phyloP scores from a whole-genome alignment of 2,329 filamentous ascomycete species.

The Aspergillus jensenii region DNA sequence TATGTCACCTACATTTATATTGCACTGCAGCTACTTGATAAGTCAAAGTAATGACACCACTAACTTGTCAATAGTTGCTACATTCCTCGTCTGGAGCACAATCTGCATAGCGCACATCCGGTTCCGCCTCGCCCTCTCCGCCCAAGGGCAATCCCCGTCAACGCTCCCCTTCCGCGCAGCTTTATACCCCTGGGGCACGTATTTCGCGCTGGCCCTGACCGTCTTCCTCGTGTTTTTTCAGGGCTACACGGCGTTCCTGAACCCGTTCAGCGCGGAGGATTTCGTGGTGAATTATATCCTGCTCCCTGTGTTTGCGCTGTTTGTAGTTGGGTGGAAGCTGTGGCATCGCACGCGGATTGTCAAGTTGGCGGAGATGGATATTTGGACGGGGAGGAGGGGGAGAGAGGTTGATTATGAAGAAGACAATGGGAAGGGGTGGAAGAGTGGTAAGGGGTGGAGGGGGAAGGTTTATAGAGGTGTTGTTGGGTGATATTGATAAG shows the following conservation, averaged over 20 bases:
- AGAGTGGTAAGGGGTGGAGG: constrained; percentile 7
- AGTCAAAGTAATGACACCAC: too few relatives aligned
- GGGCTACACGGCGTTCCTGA: constrained; percentile 54
- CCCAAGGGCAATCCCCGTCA: constrained; percentile 36
- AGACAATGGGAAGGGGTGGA: background rate
- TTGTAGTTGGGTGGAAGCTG: constrained; percentile 50
- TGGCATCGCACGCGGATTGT: constrained; percentile 39
- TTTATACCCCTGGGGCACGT: constrained; percentile 54
- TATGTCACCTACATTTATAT: constrained; percentile 10
- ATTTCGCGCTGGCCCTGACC: constrained; percentile 47
- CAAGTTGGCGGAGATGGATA: constrained; percentile 39
- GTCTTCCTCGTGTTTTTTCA: constrained; percentile 53
- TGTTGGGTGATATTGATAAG: constrained; percentile 21
- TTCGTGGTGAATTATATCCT: constrained; percentile 59
- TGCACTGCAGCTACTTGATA: too few relatives aligned
- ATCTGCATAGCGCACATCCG: constrained; percentile 45
- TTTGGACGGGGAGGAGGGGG: constrained; percentile 37
- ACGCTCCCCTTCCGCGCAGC: constrained; percentile 51
- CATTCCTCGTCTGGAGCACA: constrained; percentile 41
- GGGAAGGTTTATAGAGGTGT: constrained; percentile 15
- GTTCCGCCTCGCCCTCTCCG: constrained; percentile 39
- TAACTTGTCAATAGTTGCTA: constrained; percentile 17
- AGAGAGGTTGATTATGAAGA: constrained; percentile 14
- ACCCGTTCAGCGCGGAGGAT: constrained; percentile 49
- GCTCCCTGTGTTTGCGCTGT: constrained; percentile 50